Base-by-base conservation (phyloP, 768 basidiomycete species). In the Suillus hirtellus region DNA sequence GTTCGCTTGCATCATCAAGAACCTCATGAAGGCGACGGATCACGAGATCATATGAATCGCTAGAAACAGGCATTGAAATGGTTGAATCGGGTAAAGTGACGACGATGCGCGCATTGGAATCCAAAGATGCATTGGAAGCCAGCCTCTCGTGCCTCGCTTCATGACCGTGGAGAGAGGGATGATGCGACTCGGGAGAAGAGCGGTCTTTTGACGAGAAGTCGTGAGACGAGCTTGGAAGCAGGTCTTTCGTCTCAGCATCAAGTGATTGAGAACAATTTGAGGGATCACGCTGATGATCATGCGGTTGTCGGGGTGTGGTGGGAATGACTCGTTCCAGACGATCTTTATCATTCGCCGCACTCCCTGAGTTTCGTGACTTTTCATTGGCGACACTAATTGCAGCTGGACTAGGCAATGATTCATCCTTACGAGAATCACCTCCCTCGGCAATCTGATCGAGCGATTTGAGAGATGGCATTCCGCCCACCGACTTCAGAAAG, bases 401-500 rank as follows among this genome's bases (percentile, higher is more conserved):
- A 17, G 40, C 21, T 42, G 40, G 24, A 42, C 56, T 43, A 8
- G 56, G 40, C 19, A 19, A 31, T 17, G 11, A 15, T 31, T 42
- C 56, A 42, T 31, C 24, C 40, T 42, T 43, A 17, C 11, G 38
- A 49, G 38, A 66, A 58, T 81, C 79, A 3, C 79, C 71, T 11
- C 83, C 71, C 60, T 81, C 80, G 6, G 81, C 77, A 42, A 88
- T 73, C 53, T 79, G 77, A 46, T 82, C 81, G 55, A 85, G 70
- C 19, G 80, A 78, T 68, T 81, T 79, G 62, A 82, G 71, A 11
- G 84, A 76, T 11, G 80, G 79, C 31, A 80, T 71, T 21, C 83
- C 84, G 43, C 82, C 84, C 7, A 87, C 84, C 38, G 85, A 84
- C 67, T 76, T 85, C 59, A 92, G 81, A 19, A 92, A 75, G 63